A percentile compares a stretch with the other conserved stretches of the same genome.
These are phyloP conservation scores for Malania oleifera DNA, from an alignment of 164 flowering plant species.

Conservation along the genomic window DNA sequence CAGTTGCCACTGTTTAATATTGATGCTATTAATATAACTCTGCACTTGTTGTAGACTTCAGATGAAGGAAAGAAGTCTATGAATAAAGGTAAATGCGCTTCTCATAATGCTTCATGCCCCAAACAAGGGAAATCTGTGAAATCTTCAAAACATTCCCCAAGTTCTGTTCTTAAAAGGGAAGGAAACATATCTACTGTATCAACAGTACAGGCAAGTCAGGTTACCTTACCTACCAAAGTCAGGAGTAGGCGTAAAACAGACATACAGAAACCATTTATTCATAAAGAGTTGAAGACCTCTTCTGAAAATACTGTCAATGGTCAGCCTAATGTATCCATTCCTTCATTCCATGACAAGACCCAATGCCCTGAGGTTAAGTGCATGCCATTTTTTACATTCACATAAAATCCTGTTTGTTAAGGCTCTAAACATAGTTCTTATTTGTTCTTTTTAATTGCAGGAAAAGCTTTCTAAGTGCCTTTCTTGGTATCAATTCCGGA, in stretches of 20 bases:
- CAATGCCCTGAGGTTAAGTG: slow-evolving; percentile 45
- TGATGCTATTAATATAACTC: no score
- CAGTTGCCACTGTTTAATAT: no score
- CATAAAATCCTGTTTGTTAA: no score
- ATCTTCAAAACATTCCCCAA: slow-evolving; percentile 40
- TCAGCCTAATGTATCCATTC: slow-evolving; percentile 18
- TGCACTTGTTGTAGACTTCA: slow-evolving; percentile 24
- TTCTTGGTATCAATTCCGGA: slow-evolving; percentile 52
- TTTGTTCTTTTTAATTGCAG: no score
- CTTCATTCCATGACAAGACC: slow-evolving; percentile 30
- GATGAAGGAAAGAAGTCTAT: slow-evolving; percentile 33
- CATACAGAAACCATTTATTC: slow-evolving; percentile 22
- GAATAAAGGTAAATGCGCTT: slow-evolving; percentile 35
- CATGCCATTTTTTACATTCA: slow-evolving; percentile 10
- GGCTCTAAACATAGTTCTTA: slow-evolving; percentile 1
- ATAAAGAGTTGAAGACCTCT: slow-evolving; percentile 31
- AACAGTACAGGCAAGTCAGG: slow-evolving; percentile 31
- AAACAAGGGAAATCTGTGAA: slow-evolving; percentile 36
- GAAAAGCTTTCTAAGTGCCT: slow-evolving; percentile 55
- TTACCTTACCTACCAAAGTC: slow-evolving; percentile 41
- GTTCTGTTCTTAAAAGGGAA: slow-evolving; percentile 37
- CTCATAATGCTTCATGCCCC: no score
- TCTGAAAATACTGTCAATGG: slow-evolving; percentile 29
- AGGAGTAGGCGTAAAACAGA: slow-evolving; percentile 69
- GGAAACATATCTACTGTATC: slow-evolving; percentile 33